Base-by-base conservation (phyloP, 2,329 filamentous ascomycete species). In the Penicillium sp. region DNA sequence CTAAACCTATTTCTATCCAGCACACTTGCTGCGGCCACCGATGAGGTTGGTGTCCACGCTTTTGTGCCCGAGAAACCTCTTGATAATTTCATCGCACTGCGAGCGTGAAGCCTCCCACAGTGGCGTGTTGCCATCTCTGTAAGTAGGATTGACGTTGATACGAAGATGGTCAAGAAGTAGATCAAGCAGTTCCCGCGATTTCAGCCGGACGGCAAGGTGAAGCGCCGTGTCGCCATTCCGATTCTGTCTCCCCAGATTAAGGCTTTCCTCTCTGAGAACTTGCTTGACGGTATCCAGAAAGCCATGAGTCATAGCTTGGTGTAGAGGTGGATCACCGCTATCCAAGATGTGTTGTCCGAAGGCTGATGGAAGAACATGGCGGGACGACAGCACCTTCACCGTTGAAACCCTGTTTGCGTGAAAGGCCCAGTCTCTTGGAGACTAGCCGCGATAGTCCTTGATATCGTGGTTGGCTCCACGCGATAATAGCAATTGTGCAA, bases 1-100 rank as follows among this genome's bases (percentile, higher is more conserved):
- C 35, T 9, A 37, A 37, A 11, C 35, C n/a, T 5, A 18, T 37
- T 18, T 18, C 35, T 18, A 18, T 37, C n/a, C 35, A 11, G 25
- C n/a, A 25, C 33, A 27, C 13, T 48, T 43, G 27, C 42, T 28
- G 25, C 46, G 29, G 25, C 46, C 43, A 9, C 40, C 28, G 13
- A 50, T n/a, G 8, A 52, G 35, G 38, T 52, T 47, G 24, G 49
- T 26, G 29, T 47, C n/a, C 6, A 52, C 38, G 8, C n/a, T n/a
- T 39, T 28, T 28, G 13, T 45, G 42, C 7, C 27, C 4, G 29
- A 51, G 36, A 9, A 51, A 35, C 35, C 43, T 42, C 13, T 46
- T 26, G 13, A 44, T 45, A 9, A 45, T 47, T 6, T 49, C 41
- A 24, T 52, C 11, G 25, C 3, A 41, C 25, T 34, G 44, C 4